phyloP scores from a whole-genome alignment of 257 asterid species.

The Orobanche coerulescens region DNA sequence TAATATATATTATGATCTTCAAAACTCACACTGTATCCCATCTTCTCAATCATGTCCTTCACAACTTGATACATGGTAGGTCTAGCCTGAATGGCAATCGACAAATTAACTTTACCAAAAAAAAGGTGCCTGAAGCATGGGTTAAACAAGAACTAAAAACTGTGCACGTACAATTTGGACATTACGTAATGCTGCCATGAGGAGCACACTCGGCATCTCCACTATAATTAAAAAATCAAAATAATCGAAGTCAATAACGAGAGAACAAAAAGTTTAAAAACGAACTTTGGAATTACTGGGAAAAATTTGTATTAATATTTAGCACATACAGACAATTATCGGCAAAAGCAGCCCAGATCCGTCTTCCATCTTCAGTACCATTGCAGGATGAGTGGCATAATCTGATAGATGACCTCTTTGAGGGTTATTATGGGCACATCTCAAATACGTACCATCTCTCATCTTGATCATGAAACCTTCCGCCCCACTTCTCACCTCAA shows the following conservation, averaged over 20 bases:
- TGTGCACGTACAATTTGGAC: slow-evolving; percentile 69
- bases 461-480: slow-evolving; percentile 95
- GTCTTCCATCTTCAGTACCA: slow-evolving; percentile 92
- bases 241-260: not conserved
- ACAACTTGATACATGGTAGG: slow-evolving; percentile 94
- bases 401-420: slow-evolving; percentile 71
- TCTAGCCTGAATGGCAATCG: slow-evolving; percentile 53
- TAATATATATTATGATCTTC: not conserved
- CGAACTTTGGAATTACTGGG: not conserved
- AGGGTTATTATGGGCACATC: slow-evolving; percentile 77
- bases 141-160: slow-evolving; percentile 8
- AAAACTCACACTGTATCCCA: slow-evolving; percentile 83
- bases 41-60: slow-evolving; percentile 88
- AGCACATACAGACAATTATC: slow-evolving; percentile 75
- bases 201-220: slow-evolving; percentile 97
- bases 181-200: slow-evolving; percentile 95
- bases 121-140: not conserved
- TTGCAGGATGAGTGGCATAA: slow-evolving; percentile 95
- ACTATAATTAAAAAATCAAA: slow-evolving; percentile 41
- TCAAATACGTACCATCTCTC: slow-evolving; percentile 85
- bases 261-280: not conserved
- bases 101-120: slow-evolving; percentile 9
- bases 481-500: slow-evolving; percentile 89
- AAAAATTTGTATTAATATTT: slow-evolving; percentile 5
- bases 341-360: slow-evolving; percentile 94